Base-by-base conservation (phyloP, 371 early-diverging fungal species). In the Rhizopus arrhizus region DNA sequence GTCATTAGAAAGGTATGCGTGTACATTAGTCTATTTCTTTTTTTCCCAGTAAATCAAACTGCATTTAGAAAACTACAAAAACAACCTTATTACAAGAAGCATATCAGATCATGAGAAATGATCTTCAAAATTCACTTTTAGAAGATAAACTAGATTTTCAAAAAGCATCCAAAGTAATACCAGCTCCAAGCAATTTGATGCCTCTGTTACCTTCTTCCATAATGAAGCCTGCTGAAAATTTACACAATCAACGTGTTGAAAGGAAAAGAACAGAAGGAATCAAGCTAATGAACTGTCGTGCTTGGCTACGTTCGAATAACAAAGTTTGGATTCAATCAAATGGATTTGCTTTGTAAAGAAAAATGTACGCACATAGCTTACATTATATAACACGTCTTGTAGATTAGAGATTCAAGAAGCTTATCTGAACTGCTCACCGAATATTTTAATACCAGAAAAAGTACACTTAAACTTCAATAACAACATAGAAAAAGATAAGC, bases 301-400 rank as follows among this genome's bases (percentile, higher is more conserved):
- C 51, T 8, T 65, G 65, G 65, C 6, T 60, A 38, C 38, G 28
- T 6, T 29, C 48, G 15, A 28, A 53, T 28, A 38, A 42, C 42
- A 33, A 52, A 11, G 35, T 65, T 10, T 65, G 65, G 65, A 60
- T 65, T 41, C 65, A 56, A 47, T 59, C 45, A 8, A 4, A 41
- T 15, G 36, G 28, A 1, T 8, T 10, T 47, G n/a, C 6, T 36
- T 28, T 38, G 54, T 60, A 47, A 53, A 13, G 52, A 9, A 42
- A 40, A 12, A n/a, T 13, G 53, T 8, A 6, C 40, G 41, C 45
- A 55, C 13, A 10, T 40, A 45, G 15, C 12, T 43, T 32, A 34
- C n/a, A 45, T 31, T 15, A 33, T 22, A 15, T 33, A 42, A 45
- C 8, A 35, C 48, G n/a, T n/a, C 15, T 43, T 11, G 6, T 48